A percentile compares a stretch with the other conserved stretches of the same genome.
Conservation (phyloP, 768 basidiomycete species). For the Ramaria rubella region DNA sequence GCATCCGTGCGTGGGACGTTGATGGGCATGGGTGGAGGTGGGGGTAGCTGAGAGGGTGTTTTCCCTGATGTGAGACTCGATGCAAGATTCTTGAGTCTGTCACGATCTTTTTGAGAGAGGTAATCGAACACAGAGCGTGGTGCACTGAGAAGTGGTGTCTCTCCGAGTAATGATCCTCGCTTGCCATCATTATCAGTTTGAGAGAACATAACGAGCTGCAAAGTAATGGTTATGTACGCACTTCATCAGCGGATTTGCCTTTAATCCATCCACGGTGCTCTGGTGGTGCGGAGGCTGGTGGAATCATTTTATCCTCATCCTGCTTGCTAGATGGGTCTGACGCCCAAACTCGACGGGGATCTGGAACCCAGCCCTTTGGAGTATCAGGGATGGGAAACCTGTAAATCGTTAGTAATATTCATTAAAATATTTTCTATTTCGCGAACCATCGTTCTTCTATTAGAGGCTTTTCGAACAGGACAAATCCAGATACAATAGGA, state of each 20-base stretch:
- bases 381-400: constrained; percentile 85
- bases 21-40: constrained; percentile 26
- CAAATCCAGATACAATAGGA: constrained; percentile 70
- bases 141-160: constrained; percentile 60
- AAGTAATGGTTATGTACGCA: constrained; percentile 32
- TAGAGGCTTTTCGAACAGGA: constrained; percentile 58
- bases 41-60: constrained; percentile 15
- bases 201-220: background rate
- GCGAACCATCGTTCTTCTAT: constrained; percentile 64
- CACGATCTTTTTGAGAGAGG: constrained; percentile 86
- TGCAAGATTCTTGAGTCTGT: constrained; percentile 65
- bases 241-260: constrained; percentile 67
- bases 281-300: constrained; percentile 17
- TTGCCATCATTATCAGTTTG: constrained; percentile 24
- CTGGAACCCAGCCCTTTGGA: constrained; percentile 78
- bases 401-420: constrained; percentile 9
- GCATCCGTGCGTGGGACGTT: constrained; percentile 62
- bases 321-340: constrained; percentile 28
- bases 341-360: constrained; percentile 75
- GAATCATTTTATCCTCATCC: constrained; percentile 13
- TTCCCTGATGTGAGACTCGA: constrained; percentile 23
- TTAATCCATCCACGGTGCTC: constrained; percentile 43
- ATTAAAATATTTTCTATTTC: constrained; percentile 15
- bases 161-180: constrained; percentile 82
- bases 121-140: constrained; percentile 90